Evolutionary conservation across 345 rosid genomes (phyloP).

Genomic region (Noccaea caerulescens): DNA sequence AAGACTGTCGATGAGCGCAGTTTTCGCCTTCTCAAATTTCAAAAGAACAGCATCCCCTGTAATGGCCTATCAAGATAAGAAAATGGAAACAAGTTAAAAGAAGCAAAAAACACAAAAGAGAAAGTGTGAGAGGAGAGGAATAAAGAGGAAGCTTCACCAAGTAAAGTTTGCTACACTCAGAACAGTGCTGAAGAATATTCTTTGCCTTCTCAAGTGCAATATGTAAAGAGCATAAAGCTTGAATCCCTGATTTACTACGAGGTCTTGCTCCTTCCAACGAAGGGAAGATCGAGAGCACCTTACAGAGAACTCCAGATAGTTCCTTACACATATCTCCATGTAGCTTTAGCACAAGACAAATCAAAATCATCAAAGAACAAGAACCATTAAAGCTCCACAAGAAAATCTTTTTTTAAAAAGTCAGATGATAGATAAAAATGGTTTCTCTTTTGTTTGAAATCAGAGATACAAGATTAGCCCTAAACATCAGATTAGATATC

Average conservation of each 20-base stretch:
- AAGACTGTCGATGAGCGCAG: slow-evolving; percentile 80
- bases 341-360: slow-evolving; percentile 18
- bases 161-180: slow-evolving; percentile 91
- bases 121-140: background rate
- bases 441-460: too few relatives aligned
- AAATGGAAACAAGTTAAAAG: too few relatives aligned
- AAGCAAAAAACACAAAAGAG: background rate
- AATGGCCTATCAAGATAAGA: slow-evolving; percentile 66
- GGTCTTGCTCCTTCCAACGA: slow-evolving; percentile 97
- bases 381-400: slow-evolving; percentile 11
- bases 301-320: slow-evolving; percentile 71
- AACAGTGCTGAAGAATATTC: slow-evolving; percentile 85
- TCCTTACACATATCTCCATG: slow-evolving; percentile 93
- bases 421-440: background rate
- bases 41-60: slow-evolving; percentile 89
- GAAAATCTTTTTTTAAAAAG: background rate
- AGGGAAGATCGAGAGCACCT: slow-evolving; percentile 76
- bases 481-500: background rate
- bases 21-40: slow-evolving; percentile 80
- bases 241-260: slow-evolving; percentile 96
- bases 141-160: slow-evolving; percentile 56
- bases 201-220: slow-evolving; percentile 91
- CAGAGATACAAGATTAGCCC: background rate
- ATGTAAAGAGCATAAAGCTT: slow-evolving; percentile 90
- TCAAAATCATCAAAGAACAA: slow-evolving; percentile 1